Evolutionary conservation across 2,329 filamentous ascomycete species (phyloP).

Genomic region (Neonectria hederae): DNA sequence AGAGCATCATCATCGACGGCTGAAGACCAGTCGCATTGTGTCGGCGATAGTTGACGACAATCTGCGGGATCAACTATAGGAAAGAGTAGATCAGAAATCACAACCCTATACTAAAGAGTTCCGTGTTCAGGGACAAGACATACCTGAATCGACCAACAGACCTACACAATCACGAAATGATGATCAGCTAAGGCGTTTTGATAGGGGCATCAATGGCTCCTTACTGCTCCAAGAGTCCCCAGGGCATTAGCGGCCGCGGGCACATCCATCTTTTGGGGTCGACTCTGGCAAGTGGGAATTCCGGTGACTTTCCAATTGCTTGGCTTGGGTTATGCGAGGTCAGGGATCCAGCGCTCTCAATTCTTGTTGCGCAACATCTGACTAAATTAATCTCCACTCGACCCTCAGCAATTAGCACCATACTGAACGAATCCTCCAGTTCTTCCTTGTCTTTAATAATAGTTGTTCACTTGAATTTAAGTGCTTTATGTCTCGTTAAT

Average conservation of each 20-base stretch:
- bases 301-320: neutral
- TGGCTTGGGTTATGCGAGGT: neutral
- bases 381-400: neutral
- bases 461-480: too few relatives aligned
- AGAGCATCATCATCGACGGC: slow-evolving; percentile 77
- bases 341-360: neutral
- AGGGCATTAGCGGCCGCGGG: slow-evolving; percentile 66
- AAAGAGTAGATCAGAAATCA: neutral
- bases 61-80: slow-evolving; percentile 71
- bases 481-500: too few relatives aligned
- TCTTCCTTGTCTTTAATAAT: too few relatives aligned
- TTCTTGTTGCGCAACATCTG: neutral
- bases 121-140: slow-evolving; percentile 8
- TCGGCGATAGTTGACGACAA: slow-evolving; percentile 72
- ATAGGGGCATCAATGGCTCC: slow-evolving; percentile 17
- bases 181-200: accelerated
- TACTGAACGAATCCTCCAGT: neutral
- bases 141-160: slow-evolving; percentile 74
- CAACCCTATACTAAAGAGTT: neutral
- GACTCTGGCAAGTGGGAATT: neutral
- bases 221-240: slow-evolving; percentile 67
- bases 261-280: slow-evolving; percentile 56
- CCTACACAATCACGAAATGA: slow-evolving; percentile 27
- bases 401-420: neutral
- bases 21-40: slow-evolving; percentile 74